These are phyloP conservation scores for Tubosaeta sp. DNA, from an alignment of 768 basidiomycete genomes.

Conservation along the genomic window DNA sequence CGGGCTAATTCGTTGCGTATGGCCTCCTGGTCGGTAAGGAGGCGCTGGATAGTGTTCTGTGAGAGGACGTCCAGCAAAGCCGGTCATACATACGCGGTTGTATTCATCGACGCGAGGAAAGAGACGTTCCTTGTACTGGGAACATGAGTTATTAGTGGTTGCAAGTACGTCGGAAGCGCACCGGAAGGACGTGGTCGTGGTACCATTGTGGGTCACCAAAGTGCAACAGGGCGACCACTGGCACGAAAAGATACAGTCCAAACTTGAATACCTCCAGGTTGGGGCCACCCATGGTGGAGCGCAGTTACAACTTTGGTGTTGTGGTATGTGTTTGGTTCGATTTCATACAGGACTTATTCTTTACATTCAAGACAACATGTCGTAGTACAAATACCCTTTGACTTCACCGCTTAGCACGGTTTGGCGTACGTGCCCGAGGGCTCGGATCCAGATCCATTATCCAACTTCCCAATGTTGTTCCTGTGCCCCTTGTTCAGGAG, in stretches of 20 bases:
- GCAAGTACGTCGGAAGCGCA: slow-evolving; percentile 30
- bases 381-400: background rate
- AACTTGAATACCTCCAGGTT: slow-evolving; percentile 92
- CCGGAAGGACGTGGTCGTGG: slow-evolving; percentile 68
- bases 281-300: slow-evolving; percentile 57
- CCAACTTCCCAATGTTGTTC: slow-evolving; percentile 42
- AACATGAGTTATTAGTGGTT: background rate
- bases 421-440: slow-evolving; percentile 65
- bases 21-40: slow-evolving; percentile 64
- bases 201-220: slow-evolving; percentile 92
- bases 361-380: background rate
- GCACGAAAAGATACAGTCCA: slow-evolving; percentile 79
- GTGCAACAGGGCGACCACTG: slow-evolving; percentile 73
- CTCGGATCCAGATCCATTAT: slow-evolving; percentile 43
- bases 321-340: background rate
- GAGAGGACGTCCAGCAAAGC: slow-evolving; percentile 2
- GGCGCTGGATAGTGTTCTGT: slow-evolving; percentile 35
- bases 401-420: slow-evolving; percentile 42
- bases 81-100: slow-evolving; percentile 38
- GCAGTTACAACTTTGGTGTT: background rate
- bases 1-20: slow-evolving; percentile 68
- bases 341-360: background rate
- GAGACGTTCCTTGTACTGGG: slow-evolving; percentile 66
- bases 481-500: slow-evolving; percentile 31
- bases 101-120: slow-evolving; percentile 62